Evolutionary conservation across 306 rosid species (phyloP).

Genomic region (Inga leiocalycina): DNA sequence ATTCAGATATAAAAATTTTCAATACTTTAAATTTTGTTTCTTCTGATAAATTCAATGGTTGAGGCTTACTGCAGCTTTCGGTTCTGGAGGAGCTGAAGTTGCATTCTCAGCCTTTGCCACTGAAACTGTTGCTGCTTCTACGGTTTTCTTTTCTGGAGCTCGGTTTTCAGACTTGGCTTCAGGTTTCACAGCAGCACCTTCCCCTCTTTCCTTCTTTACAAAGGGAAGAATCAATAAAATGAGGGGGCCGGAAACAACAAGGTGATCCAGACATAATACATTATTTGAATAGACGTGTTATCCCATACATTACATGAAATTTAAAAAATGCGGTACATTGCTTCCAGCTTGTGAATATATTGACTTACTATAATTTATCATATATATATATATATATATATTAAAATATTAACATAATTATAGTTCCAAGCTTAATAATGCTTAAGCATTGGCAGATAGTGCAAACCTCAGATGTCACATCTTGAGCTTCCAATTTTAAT

Average conservation of each 20-base stretch:
- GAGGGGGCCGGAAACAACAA: not conserved
- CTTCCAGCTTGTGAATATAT: not conserved
- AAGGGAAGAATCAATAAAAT: not conserved
- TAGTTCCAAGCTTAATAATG: slow-evolving; percentile 25
- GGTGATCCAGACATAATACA: not conserved
- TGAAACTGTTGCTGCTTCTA: slow-evolving; percentile 44
- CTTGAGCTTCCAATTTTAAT: slow-evolving; percentile 63
- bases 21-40: not conserved
- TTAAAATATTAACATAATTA: not conserved
- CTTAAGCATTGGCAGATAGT: slow-evolving; percentile 22
- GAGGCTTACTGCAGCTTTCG: slow-evolving; percentile 62
- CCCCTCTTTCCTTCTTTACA: slow-evolving; percentile 46
- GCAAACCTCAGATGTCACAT: slow-evolving; percentile 68
- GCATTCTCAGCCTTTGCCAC: slow-evolving; percentile 48
- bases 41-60: not conserved
- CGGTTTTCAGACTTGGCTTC: slow-evolving; percentile 52
- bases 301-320: not conserved
- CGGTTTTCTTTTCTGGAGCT: slow-evolving; percentile 54
- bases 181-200: slow-evolving; percentile 43
- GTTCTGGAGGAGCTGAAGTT: slow-evolving; percentile 53
- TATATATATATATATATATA: too few relatives aligned
- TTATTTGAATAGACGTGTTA: not conserved
- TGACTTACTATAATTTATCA: not conserved
- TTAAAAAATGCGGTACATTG: not conserved
- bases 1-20: slow-evolving; percentile 22